Evolutionary conservation across 1,284 basidiomycete species (phyloP).

Genomic region (Heterobasidion irregulare): DNA sequence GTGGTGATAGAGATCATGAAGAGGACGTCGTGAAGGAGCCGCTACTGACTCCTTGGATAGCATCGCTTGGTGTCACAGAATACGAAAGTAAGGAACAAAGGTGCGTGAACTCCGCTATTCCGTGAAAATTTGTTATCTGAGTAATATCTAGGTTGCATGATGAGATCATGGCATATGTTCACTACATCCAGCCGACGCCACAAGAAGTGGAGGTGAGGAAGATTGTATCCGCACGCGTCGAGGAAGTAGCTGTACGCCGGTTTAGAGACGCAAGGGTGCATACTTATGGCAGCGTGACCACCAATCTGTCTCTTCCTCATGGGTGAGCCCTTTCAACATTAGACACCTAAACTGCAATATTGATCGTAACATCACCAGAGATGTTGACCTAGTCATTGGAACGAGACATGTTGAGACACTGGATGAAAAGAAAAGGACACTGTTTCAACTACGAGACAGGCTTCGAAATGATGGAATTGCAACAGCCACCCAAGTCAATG

Average conservation of each 20-base stretch:
- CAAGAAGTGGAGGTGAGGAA: slow-evolving; percentile 18
- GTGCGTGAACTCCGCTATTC: slow-evolving; percentile 10
- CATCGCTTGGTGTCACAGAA: slow-evolving; percentile 14
- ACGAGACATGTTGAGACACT: slow-evolving; percentile 13
- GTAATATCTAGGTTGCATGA: slow-evolving; percentile 46
- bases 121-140: background rate
- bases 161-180: slow-evolving; percentile 36
- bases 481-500: slow-evolving; percentile 38
- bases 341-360: background rate
- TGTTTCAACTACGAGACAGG: slow-evolving; percentile 19
- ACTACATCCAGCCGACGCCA: slow-evolving; percentile 18
- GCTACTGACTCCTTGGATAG: slow-evolving; percentile 19
- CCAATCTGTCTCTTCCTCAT: slow-evolving; percentile 20
- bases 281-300: slow-evolving; percentile 22
- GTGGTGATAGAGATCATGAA: background rate
- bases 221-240: slow-evolving; percentile 15
- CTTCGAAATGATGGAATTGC: slow-evolving; percentile 20
- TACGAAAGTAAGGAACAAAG: slow-evolving; percentile 26
- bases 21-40: slow-evolving; percentile 2
- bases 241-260: slow-evolving; percentile 14
- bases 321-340: slow-evolving; percentile 13
- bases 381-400: slow-evolving; percentile 26
- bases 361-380: slow-evolving; percentile 13
- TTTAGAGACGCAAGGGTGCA: slow-evolving; percentile 14
- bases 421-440: slow-evolving; percentile 13